These are phyloP conservation scores for Macrolepiota fuliginosa DNA, from an alignment of 768 basidiomycete species.

Conservation along the genomic window DNA sequence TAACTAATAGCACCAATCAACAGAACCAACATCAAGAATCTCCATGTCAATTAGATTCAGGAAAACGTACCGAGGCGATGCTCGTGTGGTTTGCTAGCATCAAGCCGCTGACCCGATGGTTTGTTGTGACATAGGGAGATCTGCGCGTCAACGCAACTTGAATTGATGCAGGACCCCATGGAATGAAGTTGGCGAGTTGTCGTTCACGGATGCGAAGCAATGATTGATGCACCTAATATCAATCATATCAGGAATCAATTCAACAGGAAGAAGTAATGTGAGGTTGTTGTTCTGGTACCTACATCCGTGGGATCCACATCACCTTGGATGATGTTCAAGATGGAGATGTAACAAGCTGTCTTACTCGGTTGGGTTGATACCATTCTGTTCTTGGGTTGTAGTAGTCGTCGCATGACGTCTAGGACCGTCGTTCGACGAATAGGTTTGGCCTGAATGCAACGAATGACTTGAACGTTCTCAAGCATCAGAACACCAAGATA, in stretches of 20 bases:
- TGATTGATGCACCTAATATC: slow-evolving; percentile 87
- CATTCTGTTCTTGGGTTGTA: slow-evolving; percentile 99
- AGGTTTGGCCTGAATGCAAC: slow-evolving; percentile 71
- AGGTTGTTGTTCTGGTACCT: slow-evolving; percentile 16
- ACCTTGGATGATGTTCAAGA: slow-evolving; percentile 97
- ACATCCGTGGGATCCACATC: slow-evolving; percentile 99
- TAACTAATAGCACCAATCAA: slow-evolving; percentile 45
- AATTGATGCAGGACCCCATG: slow-evolving; percentile 98
- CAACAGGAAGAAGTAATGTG: background rate
- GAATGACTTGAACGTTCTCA: background rate
- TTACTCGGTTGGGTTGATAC: slow-evolving; percentile 92
- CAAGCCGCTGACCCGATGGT: slow-evolving; percentile 93
- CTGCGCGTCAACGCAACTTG: slow-evolving; percentile 93
- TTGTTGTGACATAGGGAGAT: slow-evolving; percentile 84
- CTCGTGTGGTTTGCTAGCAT: slow-evolving; percentile 99
- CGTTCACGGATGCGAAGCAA: slow-evolving; percentile 94
- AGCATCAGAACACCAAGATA: background rate
- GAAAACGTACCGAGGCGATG: slow-evolving; percentile 77
- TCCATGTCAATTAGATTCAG: background rate
- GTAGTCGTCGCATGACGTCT: slow-evolving; percentile 95
- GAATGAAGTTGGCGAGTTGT: slow-evolving; percentile 96
- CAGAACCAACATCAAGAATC: background rate
- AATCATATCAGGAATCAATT: slow-evolving; percentile 6
- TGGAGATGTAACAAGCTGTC: slow-evolving; percentile 94
- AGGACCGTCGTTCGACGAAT: slow-evolving; percentile 95